phyloP scores from a whole-genome alignment of 495 filamentous ascomycete species.

The Margaritispora aquatica region DNA sequence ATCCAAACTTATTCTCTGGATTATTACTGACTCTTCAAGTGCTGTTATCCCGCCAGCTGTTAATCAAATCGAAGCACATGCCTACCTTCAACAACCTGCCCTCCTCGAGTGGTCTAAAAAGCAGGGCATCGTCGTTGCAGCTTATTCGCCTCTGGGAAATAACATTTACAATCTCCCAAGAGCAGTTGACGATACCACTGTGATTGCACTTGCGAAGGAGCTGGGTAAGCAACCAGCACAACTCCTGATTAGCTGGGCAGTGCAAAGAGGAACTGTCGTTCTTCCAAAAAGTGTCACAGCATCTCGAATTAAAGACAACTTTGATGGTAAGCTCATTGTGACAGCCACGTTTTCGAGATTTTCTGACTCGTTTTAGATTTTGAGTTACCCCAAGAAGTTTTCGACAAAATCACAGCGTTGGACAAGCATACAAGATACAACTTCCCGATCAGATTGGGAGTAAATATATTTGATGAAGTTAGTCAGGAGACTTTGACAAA shows the following conservation, averaged over 20 bases:
- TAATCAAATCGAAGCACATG: constrained; percentile 59
- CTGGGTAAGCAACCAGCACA: constrained; percentile 41
- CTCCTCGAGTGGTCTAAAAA: constrained; percentile 39
- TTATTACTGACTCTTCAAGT: neutral
- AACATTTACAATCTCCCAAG: constrained; percentile 42
- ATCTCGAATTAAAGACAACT: constrained; percentile 51
- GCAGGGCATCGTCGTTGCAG: constrained; percentile 47
- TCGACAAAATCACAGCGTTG: constrained; percentile 38
- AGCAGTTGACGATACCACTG: constrained; percentile 36
- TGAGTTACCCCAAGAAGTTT: constrained; percentile 38
- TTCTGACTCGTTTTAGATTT: constrained; percentile 30
- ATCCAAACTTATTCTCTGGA: neutral
- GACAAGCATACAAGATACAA: constrained; percentile 44
- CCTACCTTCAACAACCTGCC: constrained; percentile 48
- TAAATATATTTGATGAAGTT: constrained; percentile 44
- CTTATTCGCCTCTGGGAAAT: constrained; percentile 56
- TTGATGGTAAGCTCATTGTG: constrained; percentile 30
- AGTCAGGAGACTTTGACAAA: constrained; percentile 38
- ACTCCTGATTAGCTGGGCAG: constrained; percentile 45
- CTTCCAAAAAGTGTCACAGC: constrained; percentile 57
- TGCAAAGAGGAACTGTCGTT: constrained; percentile 46
- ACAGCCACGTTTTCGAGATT: neutral
- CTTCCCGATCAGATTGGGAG: constrained; percentile 43
- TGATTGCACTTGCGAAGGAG: constrained; percentile 37
- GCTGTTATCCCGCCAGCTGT: constrained; percentile 41